A percentile compares a stretch with the other conserved stretches of the same genome.
Evolutionary conservation across 2,329 filamentous ascomycete genomes (phyloP).

Genomic region (Leptodontidium sp.): DNA sequence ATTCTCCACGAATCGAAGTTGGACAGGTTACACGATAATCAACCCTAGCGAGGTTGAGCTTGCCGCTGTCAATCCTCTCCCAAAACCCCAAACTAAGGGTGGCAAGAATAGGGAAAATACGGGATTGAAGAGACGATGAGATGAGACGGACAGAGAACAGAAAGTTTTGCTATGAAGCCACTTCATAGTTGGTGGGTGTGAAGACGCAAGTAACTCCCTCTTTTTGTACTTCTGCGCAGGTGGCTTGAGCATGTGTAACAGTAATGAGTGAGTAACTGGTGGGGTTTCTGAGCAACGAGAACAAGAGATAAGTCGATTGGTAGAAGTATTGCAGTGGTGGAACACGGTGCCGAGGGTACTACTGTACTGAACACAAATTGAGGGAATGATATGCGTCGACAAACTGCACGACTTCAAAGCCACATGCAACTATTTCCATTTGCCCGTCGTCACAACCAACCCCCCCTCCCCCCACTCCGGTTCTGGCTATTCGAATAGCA

Average conservation of each 20-base stretch:
- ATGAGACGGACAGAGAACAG: background rate
- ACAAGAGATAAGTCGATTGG: slow-evolving; percentile 7
- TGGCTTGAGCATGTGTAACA: slow-evolving; percentile 11
- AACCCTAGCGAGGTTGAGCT: slow-evolving; percentile 26
- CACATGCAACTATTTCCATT: slow-evolving; percentile 10
- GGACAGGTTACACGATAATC: slow-evolving; percentile 24
- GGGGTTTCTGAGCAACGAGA: slow-evolving; percentile 19
- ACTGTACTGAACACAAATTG: slow-evolving; percentile 9
- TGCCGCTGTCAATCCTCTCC: slow-evolving; percentile 31
- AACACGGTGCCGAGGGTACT: slow-evolving; percentile 15
- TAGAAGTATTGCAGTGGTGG: slow-evolving; percentile 8
- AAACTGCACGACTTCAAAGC: slow-evolving; percentile 9
- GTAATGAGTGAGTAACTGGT: slow-evolving; percentile 8
- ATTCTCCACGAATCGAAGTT: slow-evolving; percentile 34
- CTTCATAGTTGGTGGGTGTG: background rate
- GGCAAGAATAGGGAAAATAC: slow-evolving; percentile 19
- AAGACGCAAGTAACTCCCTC: background rate
- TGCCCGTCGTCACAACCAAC: slow-evolving; percentile 1
- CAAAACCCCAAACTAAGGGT: slow-evolving; percentile 10
- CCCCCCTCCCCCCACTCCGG: background rate
- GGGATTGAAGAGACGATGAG: slow-evolving; percentile 10
- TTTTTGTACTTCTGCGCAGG: slow-evolving; percentile 4
- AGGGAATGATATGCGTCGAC: slow-evolving; percentile 7
- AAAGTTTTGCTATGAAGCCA: background rate
- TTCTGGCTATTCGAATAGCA: background rate